These are phyloP conservation scores for Kodamaea derodonti DNA, from an alignment of 1,139 yeast species.

Conservation along the genomic window DNA sequence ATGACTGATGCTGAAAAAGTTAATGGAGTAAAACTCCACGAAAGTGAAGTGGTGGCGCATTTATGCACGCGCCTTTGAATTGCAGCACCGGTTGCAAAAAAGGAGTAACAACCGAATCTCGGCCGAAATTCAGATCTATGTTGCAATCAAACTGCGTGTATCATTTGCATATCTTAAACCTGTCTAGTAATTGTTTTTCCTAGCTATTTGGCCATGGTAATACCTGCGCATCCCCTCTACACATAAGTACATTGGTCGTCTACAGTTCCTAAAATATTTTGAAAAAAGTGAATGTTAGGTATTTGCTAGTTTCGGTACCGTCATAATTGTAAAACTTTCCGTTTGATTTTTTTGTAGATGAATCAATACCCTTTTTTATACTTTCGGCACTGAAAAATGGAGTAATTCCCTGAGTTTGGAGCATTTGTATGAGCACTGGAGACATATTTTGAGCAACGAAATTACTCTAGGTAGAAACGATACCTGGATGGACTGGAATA, in stretches of 20 bases:
- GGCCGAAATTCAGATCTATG: background rate
- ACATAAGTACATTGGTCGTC: too few species aligned
- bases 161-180: background rate
- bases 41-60: too few species aligned
- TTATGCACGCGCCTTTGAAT: too few species aligned
- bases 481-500: constrained; percentile 29
- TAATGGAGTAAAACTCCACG: background rate
- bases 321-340: constrained; percentile 1
- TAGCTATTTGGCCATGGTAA: background rate
- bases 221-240: too few species aligned
- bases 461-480: constrained; percentile 10
- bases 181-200: background rate
- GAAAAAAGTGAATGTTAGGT: too few species aligned
- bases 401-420: background rate
- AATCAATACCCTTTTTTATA: background rate
- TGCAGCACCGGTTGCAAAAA: background rate
- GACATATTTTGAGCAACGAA: background rate
- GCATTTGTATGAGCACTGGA: background rate
- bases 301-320: background rate
- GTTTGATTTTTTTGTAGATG: background rate
- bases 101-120: background rate
- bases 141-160: background rate
- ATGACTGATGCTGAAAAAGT: constrained; percentile 22
- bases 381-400: background rate
- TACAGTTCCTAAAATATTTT: too few species aligned